Evolutionary conservation across 352 stramenopile species (phyloP), one percentile per base, ranked within the genome.

Genomic region (Elongisporangium anandrum): DNA sequence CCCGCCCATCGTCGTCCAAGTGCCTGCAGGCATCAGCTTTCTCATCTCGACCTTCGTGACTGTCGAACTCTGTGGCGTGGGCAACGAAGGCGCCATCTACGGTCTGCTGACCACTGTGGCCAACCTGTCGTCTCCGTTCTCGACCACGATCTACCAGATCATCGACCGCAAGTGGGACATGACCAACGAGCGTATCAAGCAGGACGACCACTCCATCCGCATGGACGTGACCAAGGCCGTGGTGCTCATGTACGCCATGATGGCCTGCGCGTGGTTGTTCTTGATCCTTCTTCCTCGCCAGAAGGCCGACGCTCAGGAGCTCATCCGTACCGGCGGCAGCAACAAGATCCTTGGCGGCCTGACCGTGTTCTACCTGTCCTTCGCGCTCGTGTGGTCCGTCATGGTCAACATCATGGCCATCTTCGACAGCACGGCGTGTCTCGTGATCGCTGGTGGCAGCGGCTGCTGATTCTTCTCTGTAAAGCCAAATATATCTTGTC

Each of bases 11-110:
- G 57, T 70, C 1, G 68, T 71, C 38, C 66, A 72, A 17, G 57
- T 82, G 7, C 70, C 73, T 13, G 56, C 60, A n/a, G 72, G 66
- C n/a, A 75, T 85, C 21, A 55, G 61, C 24, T 85, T 73, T 19
- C 66, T 85, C 6, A 68, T 81, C 26, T 41, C 45, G 8, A 79
- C 70, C 15, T 80, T 68, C 62, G 60, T 73, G 39, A 64, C 75
- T 9, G 76, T 85, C 0, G 76, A 87, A 56, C 54, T 87, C 15
- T 67, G 65, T 12, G 66, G 68, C 9, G 68, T 72, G 13, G 73
- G 71, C 17, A 77, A 79, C 51, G 76, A 83, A 56, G 76, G 65
- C n/a, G 64, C 70, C 17, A 66, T 77, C 22, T 77, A 77, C 39
- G 71, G 69, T 41, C 61, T 85, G 1, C 34, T 81, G 16, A 69